A percentile compares a stretch with the other conserved stretches of the same genome.
Evolutionary conservation across 1,139 yeast species (phyloP).

Genomic region (Yamadazyma triangularis): DNA sequence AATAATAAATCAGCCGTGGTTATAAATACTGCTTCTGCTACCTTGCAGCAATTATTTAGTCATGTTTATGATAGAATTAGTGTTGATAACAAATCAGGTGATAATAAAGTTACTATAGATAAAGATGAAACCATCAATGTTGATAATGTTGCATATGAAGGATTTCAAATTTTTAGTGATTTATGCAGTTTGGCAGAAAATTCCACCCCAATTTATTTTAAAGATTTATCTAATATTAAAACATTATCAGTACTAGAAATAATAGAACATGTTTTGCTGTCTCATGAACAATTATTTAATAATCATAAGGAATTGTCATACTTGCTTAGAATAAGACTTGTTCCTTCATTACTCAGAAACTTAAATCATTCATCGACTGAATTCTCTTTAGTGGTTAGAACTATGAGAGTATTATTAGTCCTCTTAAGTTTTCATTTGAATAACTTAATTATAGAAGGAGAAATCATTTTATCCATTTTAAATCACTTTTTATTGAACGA

Average conservation of each 20-base stretch:
- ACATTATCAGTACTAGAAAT: slow-evolving; percentile 75
- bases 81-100: slow-evolving; percentile 2
- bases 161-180: slow-evolving; percentile 64
- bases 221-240: slow-evolving; percentile 47
- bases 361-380: slow-evolving; percentile 53
- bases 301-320: slow-evolving; percentile 60
- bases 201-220: slow-evolving; percentile 48
- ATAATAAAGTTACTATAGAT: slow-evolving; percentile 31
- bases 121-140: slow-evolving; percentile 40
- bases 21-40: slow-evolving; percentile 89
- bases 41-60: slow-evolving; percentile 78
- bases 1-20: slow-evolving; percentile 73
- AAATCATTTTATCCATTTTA: slow-evolving; percentile 68
- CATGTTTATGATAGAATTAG: slow-evolving; percentile 65
- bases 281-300: slow-evolving; percentile 55
- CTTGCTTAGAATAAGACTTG: slow-evolving; percentile 60
- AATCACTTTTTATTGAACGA: slow-evolving; percentile 54
- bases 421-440: slow-evolving; percentile 57
- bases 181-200: slow-evolving; percentile 65
- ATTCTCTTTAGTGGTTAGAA: slow-evolving; percentile 68
- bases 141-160: slow-evolving; percentile 59
- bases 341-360: slow-evolving; percentile 69
- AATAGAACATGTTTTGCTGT: slow-evolving; percentile 59
- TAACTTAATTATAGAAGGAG: slow-evolving; percentile 69
- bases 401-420: slow-evolving; percentile 63